Evolutionary conservation across 257 asterid genomes (phyloP).

Genomic region (Echites panduratus): DNA sequence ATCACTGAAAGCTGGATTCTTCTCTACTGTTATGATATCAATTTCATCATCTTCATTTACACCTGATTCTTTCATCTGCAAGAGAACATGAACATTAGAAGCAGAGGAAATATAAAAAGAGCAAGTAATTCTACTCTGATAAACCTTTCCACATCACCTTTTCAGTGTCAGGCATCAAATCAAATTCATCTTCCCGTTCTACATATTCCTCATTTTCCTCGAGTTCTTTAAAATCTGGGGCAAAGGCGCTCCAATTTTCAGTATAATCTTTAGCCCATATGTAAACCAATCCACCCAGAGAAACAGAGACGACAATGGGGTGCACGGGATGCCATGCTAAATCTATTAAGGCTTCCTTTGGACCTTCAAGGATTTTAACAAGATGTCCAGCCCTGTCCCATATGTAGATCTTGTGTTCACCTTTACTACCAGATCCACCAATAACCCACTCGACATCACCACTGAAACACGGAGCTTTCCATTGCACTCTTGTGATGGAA

Average conservation of each 20-base stretch:
- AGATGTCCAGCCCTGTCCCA: slow-evolving; percentile 95
- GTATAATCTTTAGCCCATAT: slow-evolving; percentile 98
- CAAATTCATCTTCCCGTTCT: slow-evolving; percentile 90
- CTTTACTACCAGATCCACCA: slow-evolving; percentile 93
- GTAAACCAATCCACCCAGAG: slow-evolving; percentile 74
- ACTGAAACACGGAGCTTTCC: slow-evolving; percentile 96
- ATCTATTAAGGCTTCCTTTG: slow-evolving; percentile 85
- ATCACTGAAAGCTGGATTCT: slow-evolving; percentile 80
- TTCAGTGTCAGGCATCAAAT: slow-evolving; percentile 64
- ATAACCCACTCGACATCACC: slow-evolving; percentile 96
- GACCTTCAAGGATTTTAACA: slow-evolving; percentile 93
- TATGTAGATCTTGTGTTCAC: slow-evolving; percentile 94
- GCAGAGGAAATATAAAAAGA: slow-evolving; percentile 7
- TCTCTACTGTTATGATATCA: slow-evolving; percentile 59
- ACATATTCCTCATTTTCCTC: slow-evolving; percentile 96
- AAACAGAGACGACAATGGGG: slow-evolving; percentile 83
- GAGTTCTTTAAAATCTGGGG: slow-evolving; percentile 89
- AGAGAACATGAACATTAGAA: slow-evolving; percentile 19
- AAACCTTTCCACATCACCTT: slow-evolving; percentile 33
- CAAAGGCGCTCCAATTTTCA: slow-evolving; percentile 98
- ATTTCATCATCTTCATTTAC: slow-evolving; percentile 72
- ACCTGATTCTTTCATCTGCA: slow-evolving; percentile 66
- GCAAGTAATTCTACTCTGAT: background rate
- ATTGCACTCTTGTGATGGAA: slow-evolving; percentile 77
- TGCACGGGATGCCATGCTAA: slow-evolving; percentile 92